Percentiles rank a stretch among this genome's conserved stretches.
These are phyloP conservation scores for Begonia fuchsioides DNA, from an alignment of 306 rosid genomes.

Conservation along the genomic window DNA sequence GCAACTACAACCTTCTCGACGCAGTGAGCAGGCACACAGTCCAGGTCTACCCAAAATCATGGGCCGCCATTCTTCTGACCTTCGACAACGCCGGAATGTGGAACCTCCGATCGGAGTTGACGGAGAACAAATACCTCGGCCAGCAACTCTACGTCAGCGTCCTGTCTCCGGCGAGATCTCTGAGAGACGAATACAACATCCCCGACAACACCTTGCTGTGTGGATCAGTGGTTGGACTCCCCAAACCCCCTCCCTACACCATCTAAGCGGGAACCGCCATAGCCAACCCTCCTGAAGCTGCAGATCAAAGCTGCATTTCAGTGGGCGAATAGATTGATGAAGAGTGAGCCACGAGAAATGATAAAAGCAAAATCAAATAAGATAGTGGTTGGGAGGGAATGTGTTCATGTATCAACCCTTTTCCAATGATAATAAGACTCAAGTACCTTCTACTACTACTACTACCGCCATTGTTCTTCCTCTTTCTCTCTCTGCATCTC, in stretches of 20 bases:
- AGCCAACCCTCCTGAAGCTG: too few relatives aligned
- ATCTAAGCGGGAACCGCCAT: neutral
- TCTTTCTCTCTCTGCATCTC: too few relatives aligned
- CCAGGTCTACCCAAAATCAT: slow-evolving; percentile 49
- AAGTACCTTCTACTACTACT: too few relatives aligned
- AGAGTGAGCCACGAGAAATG: too few relatives aligned
- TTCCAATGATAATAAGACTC: too few relatives aligned
- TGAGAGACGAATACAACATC: slow-evolving; percentile 6
- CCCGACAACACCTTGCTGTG: slow-evolving; percentile 2
- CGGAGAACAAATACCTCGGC: slow-evolving; percentile 7
- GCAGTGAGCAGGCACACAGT: slow-evolving; percentile 62
- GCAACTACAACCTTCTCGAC: slow-evolving; percentile 50
- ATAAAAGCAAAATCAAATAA: too few relatives aligned
- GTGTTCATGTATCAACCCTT: too few relatives aligned
- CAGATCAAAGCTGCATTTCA: too few relatives aligned
- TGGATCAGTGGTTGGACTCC: slow-evolving; percentile 1
- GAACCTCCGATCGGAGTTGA: slow-evolving; percentile 10
- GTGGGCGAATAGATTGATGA: too few relatives aligned
- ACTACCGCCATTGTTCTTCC: too few relatives aligned
- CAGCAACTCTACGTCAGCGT: slow-evolving; percentile 3
- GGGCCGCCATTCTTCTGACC: slow-evolving; percentile 8
- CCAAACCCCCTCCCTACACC: neutral
- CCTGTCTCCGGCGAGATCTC: slow-evolving; percentile 3
- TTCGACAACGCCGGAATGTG: slow-evolving; percentile 22
- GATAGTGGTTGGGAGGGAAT: too few relatives aligned